Evolutionary conservation across 768 basidiomycete genomes (phyloP).

Genomic region (Ramaria rubella): DNA sequence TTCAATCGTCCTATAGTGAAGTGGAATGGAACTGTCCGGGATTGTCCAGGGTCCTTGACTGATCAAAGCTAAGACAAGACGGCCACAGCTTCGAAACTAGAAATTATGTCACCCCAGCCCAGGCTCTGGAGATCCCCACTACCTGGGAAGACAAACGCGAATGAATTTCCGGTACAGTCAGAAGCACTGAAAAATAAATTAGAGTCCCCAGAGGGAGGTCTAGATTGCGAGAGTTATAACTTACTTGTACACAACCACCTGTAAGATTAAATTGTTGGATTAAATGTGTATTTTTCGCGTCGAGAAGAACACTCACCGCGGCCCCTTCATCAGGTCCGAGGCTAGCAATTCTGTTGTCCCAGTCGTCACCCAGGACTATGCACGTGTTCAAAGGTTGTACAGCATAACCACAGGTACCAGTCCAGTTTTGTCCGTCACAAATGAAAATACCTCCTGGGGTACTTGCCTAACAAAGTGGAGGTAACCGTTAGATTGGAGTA

Average conservation of each 20-base stretch:
- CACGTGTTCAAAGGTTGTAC: constrained; percentile 2
- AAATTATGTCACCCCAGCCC: neutral
- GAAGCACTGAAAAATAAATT: neutral
- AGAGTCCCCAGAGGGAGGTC: neutral
- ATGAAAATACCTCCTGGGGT: neutral
- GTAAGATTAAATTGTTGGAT: neutral
- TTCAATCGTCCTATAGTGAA: no score
- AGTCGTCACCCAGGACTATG: neutral
- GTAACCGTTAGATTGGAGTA: neutral
- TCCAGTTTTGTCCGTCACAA: neutral
- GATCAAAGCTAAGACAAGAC: neutral
- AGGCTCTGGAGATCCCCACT: neutral
- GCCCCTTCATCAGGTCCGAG: neutral
- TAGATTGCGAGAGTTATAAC: no score
- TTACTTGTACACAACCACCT: neutral
- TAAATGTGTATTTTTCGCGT: no score
- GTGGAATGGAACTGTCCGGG: no score
- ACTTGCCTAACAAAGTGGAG: neutral
- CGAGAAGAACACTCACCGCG: neutral
- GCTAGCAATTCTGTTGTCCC: neutral
- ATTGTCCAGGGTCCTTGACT: no score
- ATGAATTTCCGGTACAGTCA: neutral
- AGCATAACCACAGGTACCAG: neutral
- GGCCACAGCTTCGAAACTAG: neutral
- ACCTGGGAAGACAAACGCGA: neutral